phyloP scores from a whole-genome alignment of 139 green algal species.

The Chlorella sp. region DNA sequence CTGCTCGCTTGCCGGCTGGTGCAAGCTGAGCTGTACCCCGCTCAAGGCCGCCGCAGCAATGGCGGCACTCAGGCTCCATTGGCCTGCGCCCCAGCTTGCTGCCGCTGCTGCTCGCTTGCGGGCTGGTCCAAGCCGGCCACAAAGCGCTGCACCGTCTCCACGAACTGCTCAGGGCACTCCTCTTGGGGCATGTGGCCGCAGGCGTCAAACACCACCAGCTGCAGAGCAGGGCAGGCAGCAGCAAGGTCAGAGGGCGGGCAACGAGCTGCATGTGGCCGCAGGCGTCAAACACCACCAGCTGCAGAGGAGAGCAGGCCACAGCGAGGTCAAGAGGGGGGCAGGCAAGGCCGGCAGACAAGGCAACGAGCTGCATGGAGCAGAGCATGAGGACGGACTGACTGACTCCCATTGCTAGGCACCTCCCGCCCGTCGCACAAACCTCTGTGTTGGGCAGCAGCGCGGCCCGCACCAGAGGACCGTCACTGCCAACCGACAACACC shows the following conservation, averaged over 20 bases:
- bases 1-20: no score
- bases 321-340: neutral
- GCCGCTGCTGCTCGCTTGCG: neutral
- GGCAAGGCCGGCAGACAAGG: neutral
- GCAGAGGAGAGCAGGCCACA: neutral
- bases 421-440: no score
- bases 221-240: neutral
- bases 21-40: no score
- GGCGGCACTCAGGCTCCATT: neutral
- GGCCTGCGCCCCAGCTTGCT: neutral
- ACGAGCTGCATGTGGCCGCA: conserved; percentile 74
- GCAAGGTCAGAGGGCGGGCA: neutral
- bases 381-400: neutral
- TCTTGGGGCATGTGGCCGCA: conserved; percentile 85
- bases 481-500: neutral
- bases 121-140: neutral
- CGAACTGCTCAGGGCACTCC: conserved; percentile 79
- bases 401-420: no score
- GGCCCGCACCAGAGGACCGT: neutral
- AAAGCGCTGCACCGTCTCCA: conserved; percentile 27
- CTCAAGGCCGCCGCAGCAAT: neutral
- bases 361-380: conserved; percentile 45
- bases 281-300: conserved; percentile 60
- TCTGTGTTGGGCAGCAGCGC: no score
- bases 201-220: conserved; percentile 60